These are phyloP conservation scores for Sporisorium iseilematis-ciliati DNA, from an alignment of 1,284 basidiomycete species.

Conservation along the genomic window DNA sequence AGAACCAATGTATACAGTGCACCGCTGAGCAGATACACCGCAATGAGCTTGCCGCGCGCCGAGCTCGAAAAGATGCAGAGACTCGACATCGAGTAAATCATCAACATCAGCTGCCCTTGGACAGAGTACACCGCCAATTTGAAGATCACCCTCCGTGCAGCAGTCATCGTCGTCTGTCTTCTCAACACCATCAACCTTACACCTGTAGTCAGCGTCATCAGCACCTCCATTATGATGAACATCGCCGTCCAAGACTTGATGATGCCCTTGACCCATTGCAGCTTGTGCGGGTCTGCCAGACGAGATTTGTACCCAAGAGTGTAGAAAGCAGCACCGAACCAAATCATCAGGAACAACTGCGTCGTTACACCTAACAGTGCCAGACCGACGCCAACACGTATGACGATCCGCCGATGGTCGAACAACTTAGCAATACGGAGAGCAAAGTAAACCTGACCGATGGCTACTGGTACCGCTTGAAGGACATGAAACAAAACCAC, in stretches of 20 bases:
- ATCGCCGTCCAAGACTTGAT: conserved; percentile 22
- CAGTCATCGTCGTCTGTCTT: conserved; percentile 17
- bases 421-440: conserved; percentile 31
- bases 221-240: conserved; percentile 23
- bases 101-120: conserved; percentile 28
- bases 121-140: conserved; percentile 30
- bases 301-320: conserved; percentile 15
- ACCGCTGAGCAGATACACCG: conserved; percentile 22
- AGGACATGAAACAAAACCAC: conserved; percentile 19
- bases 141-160: conserved; percentile 20
- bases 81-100: conserved; percentile 7
- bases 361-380: not conserved
- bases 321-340: conserved; percentile 26
- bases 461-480: conserved; percentile 24
- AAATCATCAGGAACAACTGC: conserved; percentile 25
- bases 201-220: conserved; percentile 28
- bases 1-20: conserved; percentile 33
- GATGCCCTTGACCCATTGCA: conserved; percentile 18
- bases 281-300: not conserved
- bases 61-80: conserved; percentile 19
- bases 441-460: conserved; percentile 34
- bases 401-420: not conserved
- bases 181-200: conserved; percentile 17
- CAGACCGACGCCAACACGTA: not conserved
- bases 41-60: conserved; percentile 19